Conservation (phyloP, 202 grass and related monocot genomes). For the Setaria italica region DNA sequence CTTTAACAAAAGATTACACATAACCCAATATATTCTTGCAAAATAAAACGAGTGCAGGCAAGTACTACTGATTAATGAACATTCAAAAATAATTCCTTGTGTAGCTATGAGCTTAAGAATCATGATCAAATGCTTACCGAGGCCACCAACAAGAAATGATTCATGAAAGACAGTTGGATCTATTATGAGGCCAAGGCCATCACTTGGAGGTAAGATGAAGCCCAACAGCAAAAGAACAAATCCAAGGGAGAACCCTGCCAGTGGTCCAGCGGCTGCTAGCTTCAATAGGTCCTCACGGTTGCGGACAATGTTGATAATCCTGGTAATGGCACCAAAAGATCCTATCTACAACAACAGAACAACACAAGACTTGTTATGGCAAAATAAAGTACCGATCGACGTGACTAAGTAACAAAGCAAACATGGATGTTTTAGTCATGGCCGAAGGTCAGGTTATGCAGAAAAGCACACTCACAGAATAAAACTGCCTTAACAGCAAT, state of each 20-base stretch:
- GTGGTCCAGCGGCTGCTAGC: conserved; percentile 81
- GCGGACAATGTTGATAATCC: conserved; percentile 85
- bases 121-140: conserved; percentile 60
- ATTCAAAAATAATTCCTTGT: conserved; percentile 1
- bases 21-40: not conserved
- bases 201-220: conserved; percentile 81
- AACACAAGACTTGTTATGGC: not conserved
- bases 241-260: conserved; percentile 87
- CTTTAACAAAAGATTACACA: conserved; percentile 10
- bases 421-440: not conserved
- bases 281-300: conserved; percentile 83
- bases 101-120: conserved; percentile 6
- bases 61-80: conserved; percentile 4
- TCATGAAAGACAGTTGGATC: conserved; percentile 89
- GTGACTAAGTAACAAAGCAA: conserved; percentile 12
- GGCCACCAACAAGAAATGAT: conserved; percentile 91
- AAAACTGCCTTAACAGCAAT: not conserved
- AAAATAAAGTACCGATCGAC: not conserved
- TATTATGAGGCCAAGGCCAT: conserved; percentile 76
- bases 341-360: conserved; percentile 74
- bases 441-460: not conserved
- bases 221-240: conserved; percentile 85
- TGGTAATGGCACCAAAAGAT: conserved; percentile 96
- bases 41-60: not conserved
- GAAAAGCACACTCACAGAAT: not conserved